These are phyloP conservation scores for Schizochytrium sp. DNA, from an alignment of 108 stramenopile species.

Conservation along the genomic window DNA sequence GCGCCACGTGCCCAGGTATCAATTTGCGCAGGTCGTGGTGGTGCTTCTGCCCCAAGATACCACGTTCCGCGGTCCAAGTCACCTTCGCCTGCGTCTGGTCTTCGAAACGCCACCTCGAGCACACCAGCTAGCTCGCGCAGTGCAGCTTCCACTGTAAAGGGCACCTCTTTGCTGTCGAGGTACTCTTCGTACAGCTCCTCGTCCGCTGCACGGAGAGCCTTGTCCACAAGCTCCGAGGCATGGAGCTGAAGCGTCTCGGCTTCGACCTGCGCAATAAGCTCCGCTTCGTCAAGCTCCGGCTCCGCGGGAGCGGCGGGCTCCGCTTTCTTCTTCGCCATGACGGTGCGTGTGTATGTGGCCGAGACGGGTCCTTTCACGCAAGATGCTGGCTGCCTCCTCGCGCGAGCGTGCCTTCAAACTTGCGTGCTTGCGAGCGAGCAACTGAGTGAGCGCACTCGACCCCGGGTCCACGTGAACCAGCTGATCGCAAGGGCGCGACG, in stretches of 20 bases:
- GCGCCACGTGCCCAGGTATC: constrained; percentile 5
- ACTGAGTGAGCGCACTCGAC: no score
- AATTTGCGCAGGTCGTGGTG: background rate
- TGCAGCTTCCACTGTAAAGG: background rate
- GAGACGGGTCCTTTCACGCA: background rate
- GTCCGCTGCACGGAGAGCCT: background rate
- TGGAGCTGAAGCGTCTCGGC: background rate
- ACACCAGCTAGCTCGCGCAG: background rate
- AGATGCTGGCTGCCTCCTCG: no score
- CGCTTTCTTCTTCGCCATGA: background rate
- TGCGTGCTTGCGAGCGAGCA: no score
- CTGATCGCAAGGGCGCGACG: no score
- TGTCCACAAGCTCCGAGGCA: background rate
- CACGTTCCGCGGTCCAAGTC: background rate
- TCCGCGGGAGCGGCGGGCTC: background rate
- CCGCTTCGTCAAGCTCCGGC: background rate
- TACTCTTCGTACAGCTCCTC: background rate
- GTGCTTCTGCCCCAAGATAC: background rate
- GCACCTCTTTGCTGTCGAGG: background rate
- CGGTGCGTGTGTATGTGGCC: background rate
- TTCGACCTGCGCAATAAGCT: background rate
- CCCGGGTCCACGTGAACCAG: no score
- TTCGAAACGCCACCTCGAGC: background rate
- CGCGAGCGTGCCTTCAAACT: no score
- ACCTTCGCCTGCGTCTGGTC: background rate